Conservation (phyloP, 208 protist species). For the Leishmania lainsoni region DNA sequence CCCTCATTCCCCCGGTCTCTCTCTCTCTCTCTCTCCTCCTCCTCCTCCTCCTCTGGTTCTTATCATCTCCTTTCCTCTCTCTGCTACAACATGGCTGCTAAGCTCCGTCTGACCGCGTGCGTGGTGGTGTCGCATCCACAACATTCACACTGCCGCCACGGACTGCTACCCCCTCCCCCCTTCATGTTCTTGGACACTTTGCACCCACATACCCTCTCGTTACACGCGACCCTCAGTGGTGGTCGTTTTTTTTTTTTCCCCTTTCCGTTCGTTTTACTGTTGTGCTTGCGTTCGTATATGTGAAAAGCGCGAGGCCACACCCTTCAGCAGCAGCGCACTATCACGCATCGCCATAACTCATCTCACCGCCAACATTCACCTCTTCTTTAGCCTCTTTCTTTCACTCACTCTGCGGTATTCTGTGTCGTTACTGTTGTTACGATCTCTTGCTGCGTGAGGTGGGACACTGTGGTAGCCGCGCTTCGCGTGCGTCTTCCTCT, state of each 20-base stretch:
- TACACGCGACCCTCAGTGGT: neutral
- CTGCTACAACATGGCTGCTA: neutral
- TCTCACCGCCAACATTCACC: neutral
- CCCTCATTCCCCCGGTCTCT: neutral
- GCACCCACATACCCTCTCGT: neutral
- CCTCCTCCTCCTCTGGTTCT: neutral
- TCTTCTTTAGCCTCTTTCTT: neutral
- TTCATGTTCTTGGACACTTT: neutral
- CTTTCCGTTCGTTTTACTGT: slow-evolving; percentile 6
- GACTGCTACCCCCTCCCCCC: neutral
- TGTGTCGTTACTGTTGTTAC: neutral
- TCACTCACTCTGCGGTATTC: neutral
- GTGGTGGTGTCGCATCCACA: neutral
- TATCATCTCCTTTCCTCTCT: neutral
- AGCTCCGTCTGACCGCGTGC: neutral
- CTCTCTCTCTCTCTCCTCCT: neutral
- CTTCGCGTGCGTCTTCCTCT: neutral
- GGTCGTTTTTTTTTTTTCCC: neutral
- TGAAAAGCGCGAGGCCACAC: neutral
- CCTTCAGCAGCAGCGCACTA: neutral
- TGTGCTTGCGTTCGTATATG: neutral
- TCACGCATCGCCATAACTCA: neutral
- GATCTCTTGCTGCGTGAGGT: neutral
- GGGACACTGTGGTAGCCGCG: neutral
- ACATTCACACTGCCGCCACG: neutral